Percentiles rank a stretch among this genome's conserved stretches.
These are phyloP conservation scores for Pseudonitzschia delicatissima DNA, from an alignment of 108 stramenopile species.

Conservation along the genomic window DNA sequence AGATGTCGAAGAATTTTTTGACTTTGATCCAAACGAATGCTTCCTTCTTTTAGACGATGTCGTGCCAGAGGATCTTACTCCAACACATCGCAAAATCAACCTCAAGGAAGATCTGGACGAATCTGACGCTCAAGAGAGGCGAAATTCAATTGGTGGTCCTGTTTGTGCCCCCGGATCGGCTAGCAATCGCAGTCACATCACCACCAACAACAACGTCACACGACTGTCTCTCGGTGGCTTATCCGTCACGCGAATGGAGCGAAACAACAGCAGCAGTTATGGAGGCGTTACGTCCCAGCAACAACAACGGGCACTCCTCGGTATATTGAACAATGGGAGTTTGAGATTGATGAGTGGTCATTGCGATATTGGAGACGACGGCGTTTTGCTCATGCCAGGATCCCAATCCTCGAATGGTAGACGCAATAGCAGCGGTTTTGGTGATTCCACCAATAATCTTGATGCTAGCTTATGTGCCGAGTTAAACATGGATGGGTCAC, in stretches of 20 bases:
- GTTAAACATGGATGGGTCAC: neutral
- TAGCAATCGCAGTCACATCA: slow-evolving; percentile 14
- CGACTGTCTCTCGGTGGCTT: slow-evolving; percentile 39
- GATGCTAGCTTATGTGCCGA: neutral
- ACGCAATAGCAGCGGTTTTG: neutral
- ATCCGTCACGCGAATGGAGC: slow-evolving; percentile 32
- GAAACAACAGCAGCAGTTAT: neutral
- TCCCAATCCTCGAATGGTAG: neutral
- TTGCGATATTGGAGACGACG: slow-evolving; percentile 53
- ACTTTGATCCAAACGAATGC: slow-evolving; percentile 67
- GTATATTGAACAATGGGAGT: slow-evolving; percentile 32
- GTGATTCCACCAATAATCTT: neutral
- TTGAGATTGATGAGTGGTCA: slow-evolving; percentile 31
- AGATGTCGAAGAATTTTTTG: slow-evolving; percentile 62
- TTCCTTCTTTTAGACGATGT: slow-evolving; percentile 95
- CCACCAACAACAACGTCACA: slow-evolving; percentile 18
- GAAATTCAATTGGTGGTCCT: neutral
- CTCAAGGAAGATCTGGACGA: slow-evolving; percentile 31
- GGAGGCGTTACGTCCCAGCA: slow-evolving; percentile 7
- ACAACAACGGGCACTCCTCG: slow-evolving; percentile 30
- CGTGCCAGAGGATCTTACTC: slow-evolving; percentile 62
- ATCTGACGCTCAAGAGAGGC: neutral
- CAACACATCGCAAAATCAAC: slow-evolving; percentile 43
- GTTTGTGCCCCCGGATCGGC: neutral
- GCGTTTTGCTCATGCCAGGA: slow-evolving; percentile 57